Evolutionary conservation across 106 monocot genomes (phyloP).

Genomic region (Phalaenopsis equestris): DNA sequence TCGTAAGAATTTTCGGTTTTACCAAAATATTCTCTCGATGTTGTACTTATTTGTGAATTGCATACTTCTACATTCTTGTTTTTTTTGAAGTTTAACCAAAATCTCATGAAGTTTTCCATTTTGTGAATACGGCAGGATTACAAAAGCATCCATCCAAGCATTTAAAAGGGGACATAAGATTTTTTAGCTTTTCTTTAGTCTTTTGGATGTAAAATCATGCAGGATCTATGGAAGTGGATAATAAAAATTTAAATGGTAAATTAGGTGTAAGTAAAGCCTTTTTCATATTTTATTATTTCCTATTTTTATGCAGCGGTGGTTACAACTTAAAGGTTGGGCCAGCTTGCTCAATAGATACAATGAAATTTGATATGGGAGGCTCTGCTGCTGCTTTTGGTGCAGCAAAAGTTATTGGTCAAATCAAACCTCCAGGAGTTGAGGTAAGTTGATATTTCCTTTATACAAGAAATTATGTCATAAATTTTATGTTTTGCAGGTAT

Average conservation of each 20-base stretch:
- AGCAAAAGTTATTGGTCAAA: constrained; percentile 69
- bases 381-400: constrained; percentile 80
- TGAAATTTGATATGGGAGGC: constrained; percentile 90
- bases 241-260: not conserved
- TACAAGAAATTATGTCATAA: not conserved
- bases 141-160: not conserved
- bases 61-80: not conserved
- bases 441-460: constrained; percentile 16
- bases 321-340: constrained; percentile 88
- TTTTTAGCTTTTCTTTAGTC: not conserved
- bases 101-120: not conserved
- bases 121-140: not conserved
- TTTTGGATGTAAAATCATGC: not conserved
- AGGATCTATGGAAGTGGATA: not conserved
- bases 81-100: not conserved
- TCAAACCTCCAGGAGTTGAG: constrained; percentile 80
- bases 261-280: not conserved
- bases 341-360: constrained; percentile 55
- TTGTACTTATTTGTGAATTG: not conserved
- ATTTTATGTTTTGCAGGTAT: not conserved
- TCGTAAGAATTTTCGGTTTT: too few relatives aligned
- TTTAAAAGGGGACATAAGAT: not conserved
- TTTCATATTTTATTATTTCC: not conserved
- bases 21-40: not conserved
- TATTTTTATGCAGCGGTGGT: constrained; percentile 46